Evolutionary conservation across 2,329 filamentous ascomycete species (phyloP).

Genomic region (Cladophialophora bantiana): DNA sequence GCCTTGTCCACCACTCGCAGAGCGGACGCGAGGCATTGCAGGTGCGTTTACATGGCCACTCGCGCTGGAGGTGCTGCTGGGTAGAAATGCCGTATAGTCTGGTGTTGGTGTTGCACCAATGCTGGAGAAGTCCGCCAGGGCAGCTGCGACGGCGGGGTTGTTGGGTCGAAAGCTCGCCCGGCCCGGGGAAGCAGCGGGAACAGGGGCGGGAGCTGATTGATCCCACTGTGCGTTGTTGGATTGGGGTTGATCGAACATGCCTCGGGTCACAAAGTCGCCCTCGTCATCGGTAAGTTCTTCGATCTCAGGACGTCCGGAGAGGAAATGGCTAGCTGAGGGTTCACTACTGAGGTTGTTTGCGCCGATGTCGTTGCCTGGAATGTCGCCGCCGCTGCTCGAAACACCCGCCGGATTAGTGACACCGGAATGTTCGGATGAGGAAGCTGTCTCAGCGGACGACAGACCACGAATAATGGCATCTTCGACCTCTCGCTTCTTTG

Average conservation of each 20-base stretch:
- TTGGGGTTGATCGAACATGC: constrained; percentile 14
- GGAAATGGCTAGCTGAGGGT: constrained; percentile 14
- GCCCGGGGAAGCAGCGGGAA: background rate
- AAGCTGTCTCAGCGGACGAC: constrained; percentile 61
- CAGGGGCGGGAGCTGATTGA: constrained; percentile 6
- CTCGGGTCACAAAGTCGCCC: constrained; percentile 12
- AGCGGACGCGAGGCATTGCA: constrained; percentile 26
- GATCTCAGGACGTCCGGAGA: constrained; percentile 36
- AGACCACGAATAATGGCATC: constrained; percentile 87
- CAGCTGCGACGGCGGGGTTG: constrained; percentile 37
- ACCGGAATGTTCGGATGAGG: constrained; percentile 55
- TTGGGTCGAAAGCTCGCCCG: constrained; percentile 13
- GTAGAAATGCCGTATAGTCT: constrained; percentile 25
- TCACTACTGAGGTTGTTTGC: constrained; percentile 12
- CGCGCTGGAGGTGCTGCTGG: constrained; percentile 16
- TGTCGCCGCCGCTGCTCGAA: constrained; percentile 40
- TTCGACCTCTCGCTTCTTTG: constrained; percentile 87
- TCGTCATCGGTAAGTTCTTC: constrained; percentile 40
- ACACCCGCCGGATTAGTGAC: constrained; percentile 36
- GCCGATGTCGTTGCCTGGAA: constrained; percentile 47
- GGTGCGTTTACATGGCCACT: constrained; percentile 26
- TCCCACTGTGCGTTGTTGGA: background rate
- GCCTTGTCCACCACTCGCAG: constrained; percentile 38
- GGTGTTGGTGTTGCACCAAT: constrained; percentile 6
- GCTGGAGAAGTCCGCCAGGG: constrained; percentile 35